Evolutionary conservation across 306 rosid genomes (phyloP), one percentile per base, ranked within the genome.

Genomic region (Parietaria judaica): DNA sequence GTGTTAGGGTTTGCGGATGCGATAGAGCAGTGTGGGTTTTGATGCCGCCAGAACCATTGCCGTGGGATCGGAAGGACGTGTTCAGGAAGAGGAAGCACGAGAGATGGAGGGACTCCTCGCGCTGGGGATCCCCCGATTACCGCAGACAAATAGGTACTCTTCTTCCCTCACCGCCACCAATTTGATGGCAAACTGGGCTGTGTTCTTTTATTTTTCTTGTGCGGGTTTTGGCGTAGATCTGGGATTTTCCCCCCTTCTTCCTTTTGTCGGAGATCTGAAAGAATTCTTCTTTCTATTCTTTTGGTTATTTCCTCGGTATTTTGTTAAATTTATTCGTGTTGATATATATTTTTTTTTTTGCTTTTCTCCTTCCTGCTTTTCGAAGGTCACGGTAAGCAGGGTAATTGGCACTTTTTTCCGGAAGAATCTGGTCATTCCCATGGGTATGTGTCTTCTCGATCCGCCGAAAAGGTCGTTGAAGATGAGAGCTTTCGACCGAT

Each of bases 21-120:
- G 70, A 74, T 86, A 84, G 50, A 46, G 50, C 8, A 13, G 68
- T 82, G 79, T 72, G 79, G 82, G 55, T 78, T 76, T 94, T 84
- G 84, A 94, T 94, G 99, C 99, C 99, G 97, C 97, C 94, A 8
- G 99, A 94, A 80, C 91, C 97, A 60, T 67, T 94, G 70, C 90
- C 95, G 70, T 89, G 91, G 87, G 97, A 94, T 78, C 95, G 99
- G 75, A 94, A 94, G 87, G 96, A 92, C 73, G 81, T 80, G 75
- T 82, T 86, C 78, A 92, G 85, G 85, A 95, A 94, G 91, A 89
- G 97, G 95, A 94, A 86, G 95, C 89, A 84, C 79, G 99, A 89
- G 64, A 76, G 97, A 89, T 94, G 97, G 97, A 81, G 95, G 77
- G 99, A 86, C 68, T 81, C 97, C 6, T 79, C 99, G 43, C 90